Conservation (phyloP, 225 moss, liverwort and hornwort species). For the Sphagnum tenellum region DNA sequence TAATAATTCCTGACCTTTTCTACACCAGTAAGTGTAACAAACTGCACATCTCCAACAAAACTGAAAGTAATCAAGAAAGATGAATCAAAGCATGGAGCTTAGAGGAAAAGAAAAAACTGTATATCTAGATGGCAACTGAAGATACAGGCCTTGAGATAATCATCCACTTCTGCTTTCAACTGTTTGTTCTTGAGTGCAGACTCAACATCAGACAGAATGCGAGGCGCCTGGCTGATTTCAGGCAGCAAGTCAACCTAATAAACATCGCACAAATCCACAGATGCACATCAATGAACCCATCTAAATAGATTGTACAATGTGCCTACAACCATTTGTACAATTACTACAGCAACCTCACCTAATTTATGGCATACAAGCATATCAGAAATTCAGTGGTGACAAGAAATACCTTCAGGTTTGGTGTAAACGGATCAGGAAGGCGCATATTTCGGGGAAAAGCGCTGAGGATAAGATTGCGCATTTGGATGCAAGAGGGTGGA, state of each 20-base stretch:
- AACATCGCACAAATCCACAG: neutral
- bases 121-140: too few relatives aligned
- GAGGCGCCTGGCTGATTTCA: constrained; percentile 86
- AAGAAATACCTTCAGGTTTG: constrained; percentile 65
- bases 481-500: constrained; percentile 90
- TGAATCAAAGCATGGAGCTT: too few relatives aligned
- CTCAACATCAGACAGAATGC: constrained; percentile 89
- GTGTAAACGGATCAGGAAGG: constrained; percentile 87
- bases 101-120: too few relatives aligned
- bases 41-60: too few relatives aligned
- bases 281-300: too few relatives aligned
- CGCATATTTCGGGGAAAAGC: constrained; percentile 97
- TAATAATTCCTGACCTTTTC: too few relatives aligned
- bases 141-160: constrained; percentile 66
- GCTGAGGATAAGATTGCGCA: constrained; percentile 94
- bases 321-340: too few relatives aligned
- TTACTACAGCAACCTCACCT: neutral
- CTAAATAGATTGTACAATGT: too few relatives aligned
- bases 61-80: too few relatives aligned
- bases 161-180: constrained; percentile 81
- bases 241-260: constrained; percentile 86
- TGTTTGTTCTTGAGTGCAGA: constrained; percentile 75
- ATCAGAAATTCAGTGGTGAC: too few relatives aligned
- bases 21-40: too few relatives aligned
- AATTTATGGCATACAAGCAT: neutral